Evolutionary conservation across 805 yeast species (phyloP).

Genomic region (Danielozyma ontarioensis): DNA sequence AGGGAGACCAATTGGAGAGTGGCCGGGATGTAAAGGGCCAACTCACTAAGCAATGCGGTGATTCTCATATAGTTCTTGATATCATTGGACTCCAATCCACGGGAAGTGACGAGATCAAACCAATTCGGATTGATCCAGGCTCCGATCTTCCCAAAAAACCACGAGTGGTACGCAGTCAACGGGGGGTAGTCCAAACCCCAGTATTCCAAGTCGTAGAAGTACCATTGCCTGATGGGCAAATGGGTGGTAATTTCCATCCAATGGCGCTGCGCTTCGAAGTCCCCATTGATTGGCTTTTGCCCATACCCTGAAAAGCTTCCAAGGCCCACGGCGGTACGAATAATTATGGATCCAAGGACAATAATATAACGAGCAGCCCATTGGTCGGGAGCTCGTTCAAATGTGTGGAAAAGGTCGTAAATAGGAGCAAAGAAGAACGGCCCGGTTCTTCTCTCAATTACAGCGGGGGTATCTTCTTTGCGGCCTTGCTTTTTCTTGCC

Average conservation of each 20-base stretch:
- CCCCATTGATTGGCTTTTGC: constrained; percentile 82
- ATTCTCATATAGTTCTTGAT: constrained; percentile 82
- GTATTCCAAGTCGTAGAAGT: constrained; percentile 79
- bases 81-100: constrained; percentile 67
- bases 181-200: constrained; percentile 99
- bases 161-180: constrained; percentile 89
- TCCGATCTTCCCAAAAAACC: constrained; percentile 73
- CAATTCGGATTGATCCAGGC: constrained; percentile 56
- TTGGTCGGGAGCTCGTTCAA: constrained; percentile 77
- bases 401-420: constrained; percentile 72
- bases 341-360: constrained; percentile 64
- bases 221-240: constrained; percentile 76
- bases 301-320: constrained; percentile 80
- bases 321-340: constrained; percentile 80
- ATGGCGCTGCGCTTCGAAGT: constrained; percentile 96
- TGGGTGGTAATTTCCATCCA: constrained; percentile 91
- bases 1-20: constrained; percentile 65
- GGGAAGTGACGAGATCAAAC: constrained; percentile 68
- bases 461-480: neutral
- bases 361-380: constrained; percentile 85
- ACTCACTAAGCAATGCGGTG: constrained; percentile 73
- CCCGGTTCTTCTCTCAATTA: constrained; percentile 1
- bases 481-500: too few species aligned
- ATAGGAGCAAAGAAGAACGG: constrained; percentile 41
- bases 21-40: constrained; percentile 72